Conservation (phyloP, 2,329 filamentous ascomycete species). For the Pyrenophora teres region DNA sequence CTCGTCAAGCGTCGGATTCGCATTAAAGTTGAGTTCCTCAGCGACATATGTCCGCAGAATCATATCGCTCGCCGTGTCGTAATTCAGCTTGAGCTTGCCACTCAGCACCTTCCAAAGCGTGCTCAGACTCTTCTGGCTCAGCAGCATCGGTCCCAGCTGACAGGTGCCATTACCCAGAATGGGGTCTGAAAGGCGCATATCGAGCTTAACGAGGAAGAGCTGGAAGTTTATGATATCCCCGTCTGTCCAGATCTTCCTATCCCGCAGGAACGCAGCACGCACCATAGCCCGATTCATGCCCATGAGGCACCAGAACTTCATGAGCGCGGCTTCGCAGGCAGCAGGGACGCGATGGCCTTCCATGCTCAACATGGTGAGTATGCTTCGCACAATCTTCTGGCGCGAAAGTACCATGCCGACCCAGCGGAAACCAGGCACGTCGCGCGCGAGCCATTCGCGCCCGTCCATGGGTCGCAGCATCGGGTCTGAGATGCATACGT, state of each 20-base stretch:
- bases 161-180: conserved; percentile 57
- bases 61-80: conserved; percentile 21
- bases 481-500: conserved; percentile 65
- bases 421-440: conserved; percentile 69
- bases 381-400: conserved; percentile 56
- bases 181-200: conserved; percentile 71
- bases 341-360: conserved; percentile 53
- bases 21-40: conserved; percentile 26
- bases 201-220: conserved; percentile 72
- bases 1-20: conserved; percentile 29
- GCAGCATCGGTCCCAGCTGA: conserved; percentile 53
- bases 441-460: conserved; percentile 34
- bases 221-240: conserved; percentile 65
- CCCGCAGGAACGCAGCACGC: conserved; percentile 61
- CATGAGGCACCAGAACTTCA: conserved; percentile 74
- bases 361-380: conserved; percentile 65
- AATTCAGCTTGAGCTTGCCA: conserved; percentile 55
- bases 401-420: conserved; percentile 64
- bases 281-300: conserved; percentile 64
- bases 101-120: conserved; percentile 50
- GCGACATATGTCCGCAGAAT: conserved; percentile 26
- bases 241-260: conserved; percentile 60
- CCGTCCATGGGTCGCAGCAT: conserved; percentile 52
- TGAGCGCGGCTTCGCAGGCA: conserved; percentile 58
- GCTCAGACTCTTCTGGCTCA: conserved; percentile 58